Conservation (phyloP, 2,329 filamentous ascomycete species). For the Trichoderma koningiopsis region DNA sequence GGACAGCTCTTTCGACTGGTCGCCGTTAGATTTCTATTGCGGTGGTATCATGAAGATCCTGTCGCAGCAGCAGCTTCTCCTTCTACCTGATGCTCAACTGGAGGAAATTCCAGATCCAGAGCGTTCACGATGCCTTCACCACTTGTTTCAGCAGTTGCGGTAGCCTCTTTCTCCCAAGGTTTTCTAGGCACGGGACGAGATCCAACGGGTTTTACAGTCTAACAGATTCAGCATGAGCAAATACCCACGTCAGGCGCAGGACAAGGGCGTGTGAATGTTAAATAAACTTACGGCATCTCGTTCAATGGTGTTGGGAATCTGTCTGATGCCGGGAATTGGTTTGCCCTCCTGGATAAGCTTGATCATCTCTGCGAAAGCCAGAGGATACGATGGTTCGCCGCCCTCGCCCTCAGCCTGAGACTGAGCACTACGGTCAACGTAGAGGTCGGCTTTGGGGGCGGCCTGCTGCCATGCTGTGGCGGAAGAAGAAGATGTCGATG, state of each 20-base stretch:
- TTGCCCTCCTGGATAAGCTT: slow-evolving; percentile 81
- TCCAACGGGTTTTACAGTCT: slow-evolving; percentile 54
- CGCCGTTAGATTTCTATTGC: background rate
- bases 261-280: background rate
- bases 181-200: slow-evolving; percentile 53
- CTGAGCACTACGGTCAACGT: slow-evolving; percentile 43
- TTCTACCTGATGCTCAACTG: slow-evolving; percentile 26
- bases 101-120: slow-evolving; percentile 42
- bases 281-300: slow-evolving; percentile 62
- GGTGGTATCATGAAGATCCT: background rate
- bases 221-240: background rate
- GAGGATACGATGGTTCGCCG: slow-evolving; percentile 71
- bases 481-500: background rate
- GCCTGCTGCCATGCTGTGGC: slow-evolving; percentile 51
- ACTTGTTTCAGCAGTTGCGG: slow-evolving; percentile 28
- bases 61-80: background rate
- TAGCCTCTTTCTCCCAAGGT: slow-evolving; percentile 75
- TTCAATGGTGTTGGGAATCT: slow-evolving; percentile 80
- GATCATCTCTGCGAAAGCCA: slow-evolving; percentile 82
- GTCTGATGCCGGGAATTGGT: slow-evolving; percentile 81
- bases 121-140: slow-evolving; percentile 32
- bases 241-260: no score
- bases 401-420: slow-evolving; percentile 29
- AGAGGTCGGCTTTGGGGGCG: slow-evolving; percentile 52
- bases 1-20: background rate